These are phyloP conservation scores for Hydnum rufescens DNA, from an alignment of 768 basidiomycete species.

Conservation along the genomic window DNA sequence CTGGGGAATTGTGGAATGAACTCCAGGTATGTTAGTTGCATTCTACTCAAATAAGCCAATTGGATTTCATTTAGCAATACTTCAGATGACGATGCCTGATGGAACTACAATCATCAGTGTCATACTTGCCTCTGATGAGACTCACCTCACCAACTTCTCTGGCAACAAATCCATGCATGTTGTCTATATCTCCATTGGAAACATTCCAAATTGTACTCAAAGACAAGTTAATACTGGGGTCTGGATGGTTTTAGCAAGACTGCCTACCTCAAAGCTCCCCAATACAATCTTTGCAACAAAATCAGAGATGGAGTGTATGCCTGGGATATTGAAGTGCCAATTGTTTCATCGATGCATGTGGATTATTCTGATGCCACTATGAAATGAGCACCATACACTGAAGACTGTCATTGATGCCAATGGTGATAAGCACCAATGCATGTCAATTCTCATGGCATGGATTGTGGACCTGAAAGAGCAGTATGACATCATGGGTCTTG, in stretches of 20 bases:
- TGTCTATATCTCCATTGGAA: slow-evolving; percentile 26
- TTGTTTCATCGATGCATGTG: slow-evolving; percentile 24
- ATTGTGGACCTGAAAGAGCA: slow-evolving; percentile 11
- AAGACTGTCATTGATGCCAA: slow-evolving; percentile 19
- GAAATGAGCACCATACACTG: slow-evolving; percentile 17
- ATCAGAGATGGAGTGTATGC: slow-evolving; percentile 7
- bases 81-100: slow-evolving; percentile 2
- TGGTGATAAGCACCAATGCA: slow-evolving; percentile 16
- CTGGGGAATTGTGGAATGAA: neutral
- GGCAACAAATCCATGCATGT: slow-evolving; percentile 27
- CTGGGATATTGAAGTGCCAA: slow-evolving; percentile 6
- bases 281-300: slow-evolving; percentile 10
- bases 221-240: slow-evolving; percentile 20
- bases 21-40: neutral
- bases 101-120: slow-evolving; percentile 23
- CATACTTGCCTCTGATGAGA: slow-evolving; percentile 31
- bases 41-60: neutral
- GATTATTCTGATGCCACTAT: slow-evolving; percentile 18
- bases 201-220: slow-evolving; percentile 23
- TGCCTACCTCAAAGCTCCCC: slow-evolving; percentile 22
- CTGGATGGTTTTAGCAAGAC: slow-evolving; percentile 22
- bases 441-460: slow-evolving; percentile 22
- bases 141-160: slow-evolving; percentile 20
- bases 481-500: slow-evolving; percentile 4
- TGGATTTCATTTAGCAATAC: neutral